Base-by-base conservation (phyloP, 805 yeast species). In the Candida wancherniae region DNA sequence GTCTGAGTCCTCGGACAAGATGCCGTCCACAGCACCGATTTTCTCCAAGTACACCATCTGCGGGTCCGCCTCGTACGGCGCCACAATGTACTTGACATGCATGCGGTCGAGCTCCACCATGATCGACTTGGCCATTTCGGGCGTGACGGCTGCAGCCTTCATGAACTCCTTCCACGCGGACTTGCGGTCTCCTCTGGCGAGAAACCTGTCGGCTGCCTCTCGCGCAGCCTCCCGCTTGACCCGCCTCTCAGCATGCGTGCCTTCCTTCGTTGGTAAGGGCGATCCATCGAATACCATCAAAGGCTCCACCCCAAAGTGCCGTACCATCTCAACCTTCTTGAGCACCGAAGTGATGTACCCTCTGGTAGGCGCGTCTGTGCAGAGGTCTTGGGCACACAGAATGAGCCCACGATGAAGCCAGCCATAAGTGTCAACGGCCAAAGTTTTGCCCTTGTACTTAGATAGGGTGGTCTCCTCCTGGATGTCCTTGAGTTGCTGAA, bases 51-150 rank as follows among this genome's bases (percentile, higher is more conserved):
- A 86, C 7, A 88, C 97, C 82, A 92, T 75, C 55, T 92, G 98
- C 1, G 98, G 82, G 55, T 92, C 99, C 1, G 98, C 98, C 59
- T 92, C 99, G 53, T 86, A 92, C 0, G 99, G 99, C 0, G 99
- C 97, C 6, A 92, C 98, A 6, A 92, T 73, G 47, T 74, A 90
- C 37, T 68, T 71, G 28, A 92, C 75, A 1, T 58, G 56, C 26
- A 70, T 63, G 9, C 53, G 42, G 43, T 77, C 77, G 40, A 94
- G 67, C 47, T 73, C 80, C 23, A 80, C 82, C 51, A 88, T 86
- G 9, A 90, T 67, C 9, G 85, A 71, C 46, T 84, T 84, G 4
- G 96, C 97, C 92, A 92, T 87, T 40, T 77, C 76, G 1, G 95
- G 86, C 2, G 95, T 83, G 9, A 92, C 82, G 45, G 82, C 88